A percentile compares a stretch with the other conserved stretches of the same genome.
Evolutionary conservation across 2,329 filamentous ascomycete species (phyloP).

Genomic region (Hypoxylon sp.): DNA sequence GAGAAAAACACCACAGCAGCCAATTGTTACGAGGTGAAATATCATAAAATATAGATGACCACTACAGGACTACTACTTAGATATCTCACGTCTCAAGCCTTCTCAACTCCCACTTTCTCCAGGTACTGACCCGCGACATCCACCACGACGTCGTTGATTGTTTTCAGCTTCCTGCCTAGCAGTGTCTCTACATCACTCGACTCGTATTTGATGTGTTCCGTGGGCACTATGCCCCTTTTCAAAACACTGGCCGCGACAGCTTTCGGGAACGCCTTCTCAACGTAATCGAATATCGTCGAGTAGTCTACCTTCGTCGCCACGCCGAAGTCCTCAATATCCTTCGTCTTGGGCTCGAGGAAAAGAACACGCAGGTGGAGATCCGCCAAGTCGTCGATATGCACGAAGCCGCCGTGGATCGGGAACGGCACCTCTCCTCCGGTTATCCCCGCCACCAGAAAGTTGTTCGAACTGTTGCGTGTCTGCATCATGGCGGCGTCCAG

Average conservation of each 20-base stretch:
- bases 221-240: constrained; percentile 30
- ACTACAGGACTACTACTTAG: too few relatives aligned
- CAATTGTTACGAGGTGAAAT: too few relatives aligned
- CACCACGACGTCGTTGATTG: constrained; percentile 33
- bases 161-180: constrained; percentile 28
- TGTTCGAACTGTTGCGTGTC: constrained; percentile 42
- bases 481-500: constrained; percentile 37
- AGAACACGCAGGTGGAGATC: constrained; percentile 35
- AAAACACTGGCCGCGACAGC: constrained; percentile 39
- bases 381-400: constrained; percentile 39
- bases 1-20: too few relatives aligned
- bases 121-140: constrained; percentile 40
- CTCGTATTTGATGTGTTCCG: constrained; percentile 31
- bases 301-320: constrained; percentile 37
- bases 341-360: constrained; percentile 25
- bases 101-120: constrained; percentile 25
- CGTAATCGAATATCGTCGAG: constrained; percentile 28
- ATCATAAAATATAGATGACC: too few relatives aligned
- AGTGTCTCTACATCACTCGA: constrained; percentile 27
- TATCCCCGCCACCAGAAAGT: constrained; percentile 37
- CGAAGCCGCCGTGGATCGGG: constrained; percentile 28
- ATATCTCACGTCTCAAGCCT: too few relatives aligned
- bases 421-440: constrained; percentile 33
- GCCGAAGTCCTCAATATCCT: constrained; percentile 27
- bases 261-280: constrained; percentile 37